Conservation (phyloP, 257 asterid genomes). For the Asclepias syriaca region DNA sequence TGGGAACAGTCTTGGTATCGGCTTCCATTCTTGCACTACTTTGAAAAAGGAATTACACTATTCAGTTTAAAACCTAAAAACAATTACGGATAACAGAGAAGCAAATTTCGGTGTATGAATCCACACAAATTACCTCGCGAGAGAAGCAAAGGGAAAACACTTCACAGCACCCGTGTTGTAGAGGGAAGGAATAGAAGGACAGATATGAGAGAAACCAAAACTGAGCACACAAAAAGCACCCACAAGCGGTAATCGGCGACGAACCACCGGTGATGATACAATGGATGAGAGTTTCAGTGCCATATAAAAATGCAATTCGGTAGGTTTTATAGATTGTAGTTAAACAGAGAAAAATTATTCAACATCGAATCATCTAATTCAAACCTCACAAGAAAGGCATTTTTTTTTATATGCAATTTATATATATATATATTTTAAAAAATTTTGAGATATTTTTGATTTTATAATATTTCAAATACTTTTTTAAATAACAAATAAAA, state of each 20-base stretch:
- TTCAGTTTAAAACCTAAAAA: too few species aligned
- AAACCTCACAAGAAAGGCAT: slow-evolving; percentile 1
- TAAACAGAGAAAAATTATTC: neutral
- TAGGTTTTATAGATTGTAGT: slow-evolving; percentile 6
- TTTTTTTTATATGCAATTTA: too few species aligned
- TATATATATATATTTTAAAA: too few species aligned
- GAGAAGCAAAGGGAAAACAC: slow-evolving; percentile 43
- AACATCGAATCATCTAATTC: too few species aligned
- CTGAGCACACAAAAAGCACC: slow-evolving; percentile 82
- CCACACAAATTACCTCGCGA: slow-evolving; percentile 36
- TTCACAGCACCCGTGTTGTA: slow-evolving; percentile 43
- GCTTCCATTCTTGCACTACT: slow-evolving; percentile 61
- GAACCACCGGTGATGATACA: slow-evolving; percentile 53
- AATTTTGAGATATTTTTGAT: too few species aligned
- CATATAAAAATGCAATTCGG: slow-evolving; percentile 40
- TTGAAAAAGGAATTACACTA: neutral
- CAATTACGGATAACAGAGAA: neutral
- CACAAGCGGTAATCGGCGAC: slow-evolving; percentile 65
- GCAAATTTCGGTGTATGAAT: neutral
- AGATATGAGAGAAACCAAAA: slow-evolving; percentile 68
- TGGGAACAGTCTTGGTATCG: slow-evolving; percentile 58
- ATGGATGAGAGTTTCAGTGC: slow-evolving; percentile 64
- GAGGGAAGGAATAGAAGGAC: slow-evolving; percentile 24
- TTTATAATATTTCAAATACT: too few species aligned
- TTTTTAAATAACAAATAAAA: too few species aligned